Percentiles rank a stretch among this genome's conserved stretches.
Conservation (phyloP, 257 asterid genomes). For the Solanum commersonii region DNA sequence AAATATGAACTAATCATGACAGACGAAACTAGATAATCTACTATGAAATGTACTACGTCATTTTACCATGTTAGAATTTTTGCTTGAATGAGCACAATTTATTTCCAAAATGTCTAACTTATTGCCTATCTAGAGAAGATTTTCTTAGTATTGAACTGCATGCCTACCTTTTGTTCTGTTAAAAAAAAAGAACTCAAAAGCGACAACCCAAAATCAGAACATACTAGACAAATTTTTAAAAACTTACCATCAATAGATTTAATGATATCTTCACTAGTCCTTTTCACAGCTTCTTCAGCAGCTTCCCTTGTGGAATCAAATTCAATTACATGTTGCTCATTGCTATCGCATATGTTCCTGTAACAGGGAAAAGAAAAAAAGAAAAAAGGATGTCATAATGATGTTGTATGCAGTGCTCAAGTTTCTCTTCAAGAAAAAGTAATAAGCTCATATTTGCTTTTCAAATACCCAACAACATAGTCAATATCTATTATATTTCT, state of each 20-base stretch:
- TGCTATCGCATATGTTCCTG: constrained; percentile 42
- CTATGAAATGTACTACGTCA: background rate
- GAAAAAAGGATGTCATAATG: background rate
- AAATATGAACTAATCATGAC: background rate
- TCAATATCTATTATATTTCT: background rate
- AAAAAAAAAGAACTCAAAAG: background rate
- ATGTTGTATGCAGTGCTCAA: background rate
- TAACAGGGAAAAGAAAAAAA: background rate
- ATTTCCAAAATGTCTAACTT: background rate
- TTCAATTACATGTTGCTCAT: constrained; percentile 55
- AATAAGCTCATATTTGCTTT: background rate
- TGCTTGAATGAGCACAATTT: background rate
- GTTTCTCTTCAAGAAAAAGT: background rate
- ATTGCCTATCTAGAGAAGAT: background rate
- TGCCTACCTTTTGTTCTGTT: background rate
- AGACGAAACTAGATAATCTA: background rate
- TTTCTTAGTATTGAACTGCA: background rate
- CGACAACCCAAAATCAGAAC: background rate
- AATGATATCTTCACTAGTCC: constrained; percentile 35
- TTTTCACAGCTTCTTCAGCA: constrained; percentile 53
- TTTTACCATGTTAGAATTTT: background rate
- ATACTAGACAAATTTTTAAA: background rate
- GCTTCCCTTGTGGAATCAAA: constrained; percentile 44
- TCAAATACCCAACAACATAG: background rate
- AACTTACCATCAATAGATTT: constrained; percentile 40